phyloP scores from a whole-genome alignment of 2,329 filamentous ascomycete genomes.

The Nothopassalora personata region DNA sequence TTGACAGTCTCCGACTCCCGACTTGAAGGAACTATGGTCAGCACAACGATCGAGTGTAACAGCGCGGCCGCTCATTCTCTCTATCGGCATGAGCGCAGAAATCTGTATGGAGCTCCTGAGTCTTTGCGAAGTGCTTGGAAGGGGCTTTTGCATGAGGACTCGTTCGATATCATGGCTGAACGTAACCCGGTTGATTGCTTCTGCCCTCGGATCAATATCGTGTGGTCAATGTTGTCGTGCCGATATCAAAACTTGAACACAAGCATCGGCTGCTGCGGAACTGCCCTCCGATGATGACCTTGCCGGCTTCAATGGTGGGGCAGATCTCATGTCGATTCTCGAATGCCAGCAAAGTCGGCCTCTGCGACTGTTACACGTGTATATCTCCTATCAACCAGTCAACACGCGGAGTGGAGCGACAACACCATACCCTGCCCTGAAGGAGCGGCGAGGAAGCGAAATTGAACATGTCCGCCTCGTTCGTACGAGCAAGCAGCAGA shows the following conservation, averaged over 20 bases:
- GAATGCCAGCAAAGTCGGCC: neutral
- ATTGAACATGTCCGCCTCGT: constrained; percentile 7
- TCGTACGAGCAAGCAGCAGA: constrained; percentile 10
- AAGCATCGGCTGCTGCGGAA: neutral
- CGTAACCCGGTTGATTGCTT: no score
- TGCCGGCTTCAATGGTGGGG: neutral
- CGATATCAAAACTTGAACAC: neutral
- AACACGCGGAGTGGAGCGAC: neutral
- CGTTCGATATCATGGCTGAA: no score
- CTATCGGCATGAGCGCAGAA: no score
- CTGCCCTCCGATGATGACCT: neutral
- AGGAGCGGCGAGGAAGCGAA: neutral
- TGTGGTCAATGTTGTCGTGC: neutral
- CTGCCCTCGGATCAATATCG: no score
- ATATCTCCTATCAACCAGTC: neutral
- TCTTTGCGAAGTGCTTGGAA: no score
- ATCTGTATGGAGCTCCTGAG: no score
- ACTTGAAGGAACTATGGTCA: no score
- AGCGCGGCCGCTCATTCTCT: no score
- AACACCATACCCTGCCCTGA: neutral
- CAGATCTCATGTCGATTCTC: neutral
- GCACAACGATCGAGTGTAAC: no score
- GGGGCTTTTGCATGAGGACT: no score
- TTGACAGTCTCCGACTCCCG: no score
- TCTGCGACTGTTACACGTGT: neutral